Conservation (phyloP, 208 protist species). For the Sergeia podlipaevii region DNA sequence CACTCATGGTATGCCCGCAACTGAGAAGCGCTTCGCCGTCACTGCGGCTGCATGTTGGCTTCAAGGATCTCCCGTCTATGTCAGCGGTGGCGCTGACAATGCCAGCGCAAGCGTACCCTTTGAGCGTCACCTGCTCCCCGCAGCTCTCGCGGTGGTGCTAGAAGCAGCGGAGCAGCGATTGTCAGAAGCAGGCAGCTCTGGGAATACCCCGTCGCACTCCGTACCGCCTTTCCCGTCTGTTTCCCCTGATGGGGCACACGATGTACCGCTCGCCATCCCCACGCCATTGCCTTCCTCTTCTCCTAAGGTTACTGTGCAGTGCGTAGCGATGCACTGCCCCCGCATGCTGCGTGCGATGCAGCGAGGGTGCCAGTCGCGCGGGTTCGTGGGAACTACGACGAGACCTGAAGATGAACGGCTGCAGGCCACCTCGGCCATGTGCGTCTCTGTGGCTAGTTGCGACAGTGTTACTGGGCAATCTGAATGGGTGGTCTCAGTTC, state of each 20-base stretch:
- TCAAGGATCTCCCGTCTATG: conserved; percentile 13
- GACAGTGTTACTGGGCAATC: neutral
- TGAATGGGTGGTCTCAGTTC: conserved; percentile 53
- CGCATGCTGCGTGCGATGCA: neutral
- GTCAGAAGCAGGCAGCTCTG: neutral
- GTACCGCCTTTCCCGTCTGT: too few relatives aligned
- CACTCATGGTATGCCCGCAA: too few relatives aligned
- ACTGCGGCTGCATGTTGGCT: conserved; percentile 24
- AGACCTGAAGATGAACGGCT: neutral
- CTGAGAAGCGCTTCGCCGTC: conserved; percentile 17
- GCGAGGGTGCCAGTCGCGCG: neutral
- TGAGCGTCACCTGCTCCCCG: conserved; percentile 32
- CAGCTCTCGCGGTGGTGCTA: conserved; percentile 30
- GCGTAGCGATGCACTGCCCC: conserved; percentile 10
- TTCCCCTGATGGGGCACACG: too few relatives aligned
- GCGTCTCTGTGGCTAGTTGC: conserved; percentile 33
- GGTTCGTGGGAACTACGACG: neutral
- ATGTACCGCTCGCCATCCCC: too few relatives aligned
- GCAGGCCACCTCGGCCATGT: conserved; percentile 10
- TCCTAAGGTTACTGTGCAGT: too few relatives aligned
- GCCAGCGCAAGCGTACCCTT: conserved; percentile 1
- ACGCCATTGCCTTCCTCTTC: too few relatives aligned
- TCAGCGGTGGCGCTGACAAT: neutral
- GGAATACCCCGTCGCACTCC: too few relatives aligned
- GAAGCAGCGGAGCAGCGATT: conserved; percentile 3